Percentiles rank a stretch among this genome's conserved stretches.
phyloP scores from a whole-genome alignment of 140 eudicot species.

The Cichorium intybus region DNA sequence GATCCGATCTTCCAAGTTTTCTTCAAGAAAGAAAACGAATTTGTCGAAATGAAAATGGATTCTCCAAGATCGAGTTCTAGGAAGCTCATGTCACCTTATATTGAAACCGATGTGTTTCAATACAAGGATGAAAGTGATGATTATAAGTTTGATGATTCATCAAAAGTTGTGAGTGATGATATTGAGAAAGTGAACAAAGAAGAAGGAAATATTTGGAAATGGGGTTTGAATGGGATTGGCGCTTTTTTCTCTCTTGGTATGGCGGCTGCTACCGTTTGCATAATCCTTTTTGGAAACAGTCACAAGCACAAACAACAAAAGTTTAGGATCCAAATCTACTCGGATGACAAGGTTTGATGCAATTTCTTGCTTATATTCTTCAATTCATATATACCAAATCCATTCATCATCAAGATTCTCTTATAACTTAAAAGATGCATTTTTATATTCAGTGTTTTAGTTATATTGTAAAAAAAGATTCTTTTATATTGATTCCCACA shows the following conservation, averaged over 20 bases:
- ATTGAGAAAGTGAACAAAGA: slow-evolving; percentile 14
- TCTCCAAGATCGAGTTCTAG: slow-evolving; percentile 55
- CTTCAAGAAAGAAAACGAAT: slow-evolving; percentile 87
- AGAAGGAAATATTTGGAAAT: slow-evolving; percentile 54
- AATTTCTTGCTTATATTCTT: not conserved
- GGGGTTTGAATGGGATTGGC: slow-evolving; percentile 68
- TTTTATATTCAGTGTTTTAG: not conserved
- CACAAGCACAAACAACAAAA: slow-evolving; percentile 53
- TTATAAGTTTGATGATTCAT: slow-evolving; percentile 18
- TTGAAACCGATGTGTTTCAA: slow-evolving; percentile 48
- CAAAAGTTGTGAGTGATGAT: slow-evolving; percentile 32
- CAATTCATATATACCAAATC: not conserved
- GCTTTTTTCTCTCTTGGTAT: slow-evolving; percentile 82
- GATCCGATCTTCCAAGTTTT: slow-evolving; percentile 74
- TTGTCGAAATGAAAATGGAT: slow-evolving; percentile 89
- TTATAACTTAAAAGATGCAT: not conserved
- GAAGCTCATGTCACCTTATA: slow-evolving; percentile 43
- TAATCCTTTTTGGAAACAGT: slow-evolving; percentile 51
- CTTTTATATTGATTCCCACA: slow-evolving; percentile 13
- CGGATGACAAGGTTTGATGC: slow-evolving; percentile 69
- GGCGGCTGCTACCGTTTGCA: slow-evolving; percentile 74
- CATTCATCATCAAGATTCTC: slow-evolving; percentile 12
- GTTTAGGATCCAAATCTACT: slow-evolving; percentile 59
- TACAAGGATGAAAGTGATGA: slow-evolving; percentile 48
- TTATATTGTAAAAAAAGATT: not conserved